Base-by-base conservation (phyloP, 2,329 filamentous ascomycete species). In the Colletotrichum eremochloae region DNA sequence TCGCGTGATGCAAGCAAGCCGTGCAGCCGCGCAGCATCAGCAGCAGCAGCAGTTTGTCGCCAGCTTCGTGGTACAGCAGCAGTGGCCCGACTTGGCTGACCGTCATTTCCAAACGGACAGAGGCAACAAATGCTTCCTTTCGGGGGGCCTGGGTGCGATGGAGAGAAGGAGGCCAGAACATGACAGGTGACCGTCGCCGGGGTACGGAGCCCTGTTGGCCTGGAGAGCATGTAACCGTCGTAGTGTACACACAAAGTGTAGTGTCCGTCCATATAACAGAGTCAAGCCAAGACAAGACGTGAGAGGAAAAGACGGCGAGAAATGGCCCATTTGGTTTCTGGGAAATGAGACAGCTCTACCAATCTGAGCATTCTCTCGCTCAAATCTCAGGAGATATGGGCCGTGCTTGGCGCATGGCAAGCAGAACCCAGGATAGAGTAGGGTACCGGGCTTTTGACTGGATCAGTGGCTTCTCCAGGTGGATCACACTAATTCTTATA, bases 271-370 rank as follows among this genome's bases (percentile, higher is more conserved):
- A 31, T 11, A 36, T 44, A 46, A 8, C 44, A 50, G 12, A 7
- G 60, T 38, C 53, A 36, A 24, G 11, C 15, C 29, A 55, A 48
- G 40, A 60, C 69, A 24, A 24, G 38, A 70, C 36, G 36, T 38
- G 36, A 24, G 70, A 65, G 70, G 67, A 63, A 72, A 72, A 66
- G 65, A 72, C 24, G 60, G 48, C 53, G 24, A 24, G 24, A 24
- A 24, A 24, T 24, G 24, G 24, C 24, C 24, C 33, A 40, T 56
- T 56, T 38, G 33, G 33, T 38, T 36, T 33, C 55, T 58, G 29
- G 57, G 68, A 72, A 72, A 72, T 72, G 69, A 72, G 69, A 64
- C 69, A 60, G 38, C 53, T 46, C 48, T 60, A 66, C 66, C 69
- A 64, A 69, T 68, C 52, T 60, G 38, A 38, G 33, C 20, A 24